These are phyloP conservation scores for Neltuma alba DNA, from an alignment of 306 rosid species.

Conservation along the genomic window DNA sequence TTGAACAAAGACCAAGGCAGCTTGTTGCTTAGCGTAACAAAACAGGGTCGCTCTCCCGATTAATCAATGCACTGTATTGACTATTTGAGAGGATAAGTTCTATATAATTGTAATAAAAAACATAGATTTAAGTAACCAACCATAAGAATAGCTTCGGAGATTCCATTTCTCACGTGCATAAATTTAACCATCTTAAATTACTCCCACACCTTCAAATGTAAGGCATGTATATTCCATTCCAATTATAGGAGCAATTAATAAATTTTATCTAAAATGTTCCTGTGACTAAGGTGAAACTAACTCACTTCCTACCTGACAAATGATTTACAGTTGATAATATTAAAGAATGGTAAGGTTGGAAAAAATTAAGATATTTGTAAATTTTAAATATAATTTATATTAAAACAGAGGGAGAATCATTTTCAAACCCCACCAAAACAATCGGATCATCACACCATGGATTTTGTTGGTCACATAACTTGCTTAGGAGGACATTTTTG, in stretches of 20 bases:
- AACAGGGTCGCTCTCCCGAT: background rate
- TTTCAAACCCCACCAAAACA: background rate
- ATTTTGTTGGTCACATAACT: background rate
- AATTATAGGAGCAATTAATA: no score
- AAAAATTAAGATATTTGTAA: no score
- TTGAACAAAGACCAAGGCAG: conserved; percentile 22
- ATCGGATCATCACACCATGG: background rate
- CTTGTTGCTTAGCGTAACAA: background rate
- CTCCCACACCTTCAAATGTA: background rate
- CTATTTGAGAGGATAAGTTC: background rate
- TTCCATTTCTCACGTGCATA: background rate
- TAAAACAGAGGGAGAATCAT: no score
- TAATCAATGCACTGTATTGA: conserved; percentile 10
- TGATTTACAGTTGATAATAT: no score
- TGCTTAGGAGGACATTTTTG: no score
- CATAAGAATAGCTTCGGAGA: background rate
- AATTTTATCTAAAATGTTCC: background rate
- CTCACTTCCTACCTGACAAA: background rate
- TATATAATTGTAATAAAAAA: conserved; percentile 1
- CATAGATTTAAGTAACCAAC: conserved; percentile 6
- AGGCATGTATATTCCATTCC: no score
- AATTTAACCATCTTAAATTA: background rate
- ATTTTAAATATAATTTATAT: no score
- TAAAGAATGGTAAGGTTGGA: background rate
- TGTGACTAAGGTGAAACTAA: no score